Percentiles rank a stretch among this genome's conserved stretches.
These are phyloP conservation scores for Alternaria burnsii DNA, from an alignment of 2,329 filamentous ascomycete species.

Conservation along the genomic window DNA sequence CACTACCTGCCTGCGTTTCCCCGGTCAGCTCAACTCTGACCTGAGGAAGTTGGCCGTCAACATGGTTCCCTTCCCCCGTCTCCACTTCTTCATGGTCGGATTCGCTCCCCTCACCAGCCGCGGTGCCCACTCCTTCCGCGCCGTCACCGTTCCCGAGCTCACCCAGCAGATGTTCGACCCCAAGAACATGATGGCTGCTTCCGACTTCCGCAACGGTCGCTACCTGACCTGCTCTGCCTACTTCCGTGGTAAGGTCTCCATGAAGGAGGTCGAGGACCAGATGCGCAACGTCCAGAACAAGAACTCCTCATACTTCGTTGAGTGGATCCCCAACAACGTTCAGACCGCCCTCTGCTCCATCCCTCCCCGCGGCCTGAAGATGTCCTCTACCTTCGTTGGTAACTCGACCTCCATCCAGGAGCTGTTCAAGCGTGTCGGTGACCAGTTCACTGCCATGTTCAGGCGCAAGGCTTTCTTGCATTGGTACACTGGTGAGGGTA, in stretches of 20 bases:
- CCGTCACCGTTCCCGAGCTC: slow-evolving; percentile 95
- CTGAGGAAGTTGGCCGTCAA: slow-evolving; percentile 99
- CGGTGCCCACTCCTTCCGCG: slow-evolving; percentile 93
- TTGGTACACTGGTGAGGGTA: slow-evolving; percentile 99
- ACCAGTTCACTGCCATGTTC: slow-evolving; percentile 99
- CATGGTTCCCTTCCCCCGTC: slow-evolving; percentile 99
- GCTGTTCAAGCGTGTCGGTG: slow-evolving; percentile 99
- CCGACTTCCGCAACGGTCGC: slow-evolving; percentile 99
- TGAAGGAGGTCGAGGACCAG: slow-evolving; percentile 99
- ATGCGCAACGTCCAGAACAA: slow-evolving; percentile 99
- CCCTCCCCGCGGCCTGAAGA: slow-evolving; percentile 95
- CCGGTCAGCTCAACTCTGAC: slow-evolving; percentile 99
- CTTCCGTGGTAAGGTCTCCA: slow-evolving; percentile 99
- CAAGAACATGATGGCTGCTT: slow-evolving; percentile 99
- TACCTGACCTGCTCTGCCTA: slow-evolving; percentile 99
- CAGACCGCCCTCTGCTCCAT: slow-evolving; percentile 99
- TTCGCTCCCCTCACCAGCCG: slow-evolving; percentile 97
- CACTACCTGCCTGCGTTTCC: slow-evolving; percentile 98
- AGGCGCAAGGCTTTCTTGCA: slow-evolving; percentile 99
- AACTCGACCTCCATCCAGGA: slow-evolving; percentile 99
- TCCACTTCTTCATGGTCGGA: slow-evolving; percentile 99
- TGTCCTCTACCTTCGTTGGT: slow-evolving; percentile 98
- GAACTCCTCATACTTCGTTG: slow-evolving; percentile 99
- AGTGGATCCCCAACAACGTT: slow-evolving; percentile 99
- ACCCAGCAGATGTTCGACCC: slow-evolving; percentile 99